Percentiles rank a stretch among this genome's conserved stretches.
These are phyloP conservation scores for Elsinoe arachidis DNA, from an alignment of 2,329 filamentous ascomycete genomes.

Conservation along the genomic window DNA sequence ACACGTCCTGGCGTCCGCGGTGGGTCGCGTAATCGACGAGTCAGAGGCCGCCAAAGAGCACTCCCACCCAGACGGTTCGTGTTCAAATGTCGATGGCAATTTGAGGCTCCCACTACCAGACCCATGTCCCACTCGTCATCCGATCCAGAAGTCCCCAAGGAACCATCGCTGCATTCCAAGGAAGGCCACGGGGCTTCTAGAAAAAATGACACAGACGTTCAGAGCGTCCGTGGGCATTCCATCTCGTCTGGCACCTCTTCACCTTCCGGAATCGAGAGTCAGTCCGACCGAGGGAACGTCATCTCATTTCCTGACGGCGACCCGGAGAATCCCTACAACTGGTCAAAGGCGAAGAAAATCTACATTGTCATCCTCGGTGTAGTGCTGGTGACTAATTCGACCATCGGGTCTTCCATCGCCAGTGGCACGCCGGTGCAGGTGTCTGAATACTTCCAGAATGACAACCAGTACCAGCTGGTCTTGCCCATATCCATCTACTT, in stretches of 20 bases:
- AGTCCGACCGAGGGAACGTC: constrained; percentile 21
- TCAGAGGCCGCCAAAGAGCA: constrained; percentile 1
- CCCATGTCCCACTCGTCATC: constrained; percentile 13
- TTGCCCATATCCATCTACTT: constrained; percentile 44
- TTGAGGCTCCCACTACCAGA: constrained; percentile 1
- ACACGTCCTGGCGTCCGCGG: not conserved
- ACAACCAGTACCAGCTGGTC: constrained; percentile 35
- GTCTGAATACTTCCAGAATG: constrained; percentile 48
- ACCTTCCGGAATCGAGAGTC: constrained; percentile 1
- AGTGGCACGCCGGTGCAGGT: constrained; percentile 55
- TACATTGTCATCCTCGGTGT: constrained; percentile 48
- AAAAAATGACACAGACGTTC: constrained; percentile 11
- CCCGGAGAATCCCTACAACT: constrained; percentile 19
- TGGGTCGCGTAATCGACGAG: constrained; percentile 7
- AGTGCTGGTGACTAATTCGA: constrained; percentile 57
- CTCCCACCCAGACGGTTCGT: constrained; percentile 6
- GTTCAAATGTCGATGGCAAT: constrained; percentile 10
- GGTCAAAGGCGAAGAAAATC: constrained; percentile 34
- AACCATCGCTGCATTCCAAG: constrained; percentile 11
- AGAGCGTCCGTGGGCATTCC: constrained; percentile 9
- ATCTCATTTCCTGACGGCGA: constrained; percentile 32
- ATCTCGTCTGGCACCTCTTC: constrained; percentile 6
- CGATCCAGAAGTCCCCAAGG: constrained; percentile 4
- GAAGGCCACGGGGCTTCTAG: constrained; percentile 4
- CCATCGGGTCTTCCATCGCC: constrained; percentile 56